Base-by-base conservation (phyloP, 805 yeast species). In the Monosporozyma unispora region DNA sequence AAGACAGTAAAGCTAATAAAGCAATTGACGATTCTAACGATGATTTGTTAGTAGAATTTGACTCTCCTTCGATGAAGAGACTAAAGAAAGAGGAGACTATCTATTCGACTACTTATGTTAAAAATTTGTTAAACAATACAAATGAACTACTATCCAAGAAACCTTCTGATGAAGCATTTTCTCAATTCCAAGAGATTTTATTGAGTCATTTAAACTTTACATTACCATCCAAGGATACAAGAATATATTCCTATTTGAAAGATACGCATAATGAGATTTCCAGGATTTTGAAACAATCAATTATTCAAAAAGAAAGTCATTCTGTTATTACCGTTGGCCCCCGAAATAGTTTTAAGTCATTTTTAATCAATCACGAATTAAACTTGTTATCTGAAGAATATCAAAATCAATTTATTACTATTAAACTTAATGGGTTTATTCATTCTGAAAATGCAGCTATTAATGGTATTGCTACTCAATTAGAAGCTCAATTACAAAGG, bases 271-370 rank as follows among this genome's bases (percentile, higher is more conserved):
- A 67, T 1, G 84, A 84, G 53, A 61, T 90, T 1, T 77, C 76
- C 52, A 67, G 70, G 11, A 63, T 87, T 55, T 61, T 90, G 46
- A 79, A 78, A 46, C 81, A 80, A 52, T 82, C 95, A 0, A 73
- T 89, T 1, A 68, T 71, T 22, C 78, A 78, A 52, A 75, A 78
- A 27, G 93, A 88, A 53, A 90, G 95, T 6, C 88, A 87, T 60
- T 91, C 97, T 2, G 78, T 82, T 11, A 68, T 91, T 6, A 51
- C 91, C 1, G 73, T 89, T 43, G 98, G 98, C 0, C 87, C 96
- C 0, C 69, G 89, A 41, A 80, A 84, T 2, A 71, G 81, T 4
- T 97, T 96, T 0, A 91, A 91, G 61, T 73, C 90, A 0, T 67
- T 78, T 2, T 64, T 86, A 3, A 69, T 91, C 2, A 73, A 83